Evolutionary conservation across 352 stramenopile species (phyloP).

Genomic region (Peronosclerospora sorghi): DNA sequence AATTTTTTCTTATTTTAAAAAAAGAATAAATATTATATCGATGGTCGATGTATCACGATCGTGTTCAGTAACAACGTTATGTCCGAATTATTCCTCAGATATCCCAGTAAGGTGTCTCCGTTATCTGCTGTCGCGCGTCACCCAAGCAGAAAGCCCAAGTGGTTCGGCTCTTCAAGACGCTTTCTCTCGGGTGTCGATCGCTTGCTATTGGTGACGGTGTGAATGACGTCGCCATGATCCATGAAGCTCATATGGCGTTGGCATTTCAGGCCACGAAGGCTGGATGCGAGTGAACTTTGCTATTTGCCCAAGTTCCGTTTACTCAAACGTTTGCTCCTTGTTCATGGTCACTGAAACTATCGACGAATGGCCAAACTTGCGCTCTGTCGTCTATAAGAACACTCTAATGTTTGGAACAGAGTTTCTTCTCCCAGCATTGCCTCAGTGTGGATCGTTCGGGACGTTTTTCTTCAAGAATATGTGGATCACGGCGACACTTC

Average conservation of each 20-base stretch:
- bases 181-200: conserved; percentile 76
- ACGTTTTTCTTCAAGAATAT: conserved; percentile 85
- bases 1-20: no score
- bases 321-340: conserved; percentile 83
- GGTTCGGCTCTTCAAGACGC: conserved; percentile 78
- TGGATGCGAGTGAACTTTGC: conserved; percentile 91
- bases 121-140: conserved; percentile 87
- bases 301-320: conserved; percentile 91
- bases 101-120: conserved; percentile 69
- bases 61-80: conserved; percentile 62
- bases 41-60: no score
- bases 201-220: conserved; percentile 97
- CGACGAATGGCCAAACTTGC: conserved; percentile 87
- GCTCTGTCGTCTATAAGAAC: conserved; percentile 94
- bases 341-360: conserved; percentile 90
- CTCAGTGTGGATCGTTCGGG: conserved; percentile 48
- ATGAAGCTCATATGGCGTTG: conserved; percentile 69
- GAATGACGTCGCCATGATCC: conserved; percentile 99
- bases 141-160: conserved; percentile 89
- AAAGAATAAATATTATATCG: no score
- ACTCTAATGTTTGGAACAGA: conserved; percentile 79
- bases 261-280: conserved; percentile 87
- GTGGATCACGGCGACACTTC: conserved; percentile 92
- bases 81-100: conserved; percentile 79
- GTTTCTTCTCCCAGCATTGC: conserved; percentile 83